Percentiles rank a stretch among this genome's conserved stretches.
These are phyloP conservation scores for Podaxis sp. DNA, from an alignment of 768 basidiomycete species.

Conservation along the genomic window DNA sequence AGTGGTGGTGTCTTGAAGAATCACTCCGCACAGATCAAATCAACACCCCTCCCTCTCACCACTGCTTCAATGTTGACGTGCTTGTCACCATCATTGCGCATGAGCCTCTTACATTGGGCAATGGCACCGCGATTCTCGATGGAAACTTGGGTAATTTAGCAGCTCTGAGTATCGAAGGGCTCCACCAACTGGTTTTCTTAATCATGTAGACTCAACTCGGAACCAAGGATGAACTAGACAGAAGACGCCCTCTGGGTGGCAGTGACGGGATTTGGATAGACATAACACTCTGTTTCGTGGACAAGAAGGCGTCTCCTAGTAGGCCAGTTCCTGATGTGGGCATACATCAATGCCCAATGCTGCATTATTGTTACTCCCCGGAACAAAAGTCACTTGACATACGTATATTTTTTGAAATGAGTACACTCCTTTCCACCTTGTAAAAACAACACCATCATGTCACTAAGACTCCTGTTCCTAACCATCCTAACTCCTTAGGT, in stretches of 20 bases:
- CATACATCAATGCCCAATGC: no score
- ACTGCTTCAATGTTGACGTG: constrained; percentile 92
- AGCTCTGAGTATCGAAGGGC: constrained; percentile 89
- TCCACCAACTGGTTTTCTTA: constrained; percentile 65
- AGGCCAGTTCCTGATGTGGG: no score
- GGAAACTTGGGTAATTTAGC: constrained; percentile 84
- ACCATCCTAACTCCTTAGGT: no score
- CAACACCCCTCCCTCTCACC: constrained; percentile 95
- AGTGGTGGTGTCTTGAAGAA: no score
- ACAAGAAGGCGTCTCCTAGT: no score
- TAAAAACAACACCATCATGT: no score
- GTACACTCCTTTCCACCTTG: no score
- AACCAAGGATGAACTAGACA: constrained; percentile 48
- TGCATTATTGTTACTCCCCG: no score
- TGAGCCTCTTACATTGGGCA: constrained; percentile 96
- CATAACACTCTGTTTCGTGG: no score
- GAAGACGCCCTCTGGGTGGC: constrained; percentile 86
- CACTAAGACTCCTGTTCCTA: no score
- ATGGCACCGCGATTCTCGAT: constrained; percentile 94
- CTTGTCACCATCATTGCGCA: constrained; percentile 84
- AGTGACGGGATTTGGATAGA: constrained; percentile 92
- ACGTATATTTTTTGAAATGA: no score
- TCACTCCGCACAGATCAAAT: constrained; percentile 61
- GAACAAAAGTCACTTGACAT: no score
- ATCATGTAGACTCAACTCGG: constrained; percentile 15